Evolutionary conservation across 1,284 basidiomycete genomes (phyloP).

Genomic region (Cryptococcus amylolentus): DNA sequence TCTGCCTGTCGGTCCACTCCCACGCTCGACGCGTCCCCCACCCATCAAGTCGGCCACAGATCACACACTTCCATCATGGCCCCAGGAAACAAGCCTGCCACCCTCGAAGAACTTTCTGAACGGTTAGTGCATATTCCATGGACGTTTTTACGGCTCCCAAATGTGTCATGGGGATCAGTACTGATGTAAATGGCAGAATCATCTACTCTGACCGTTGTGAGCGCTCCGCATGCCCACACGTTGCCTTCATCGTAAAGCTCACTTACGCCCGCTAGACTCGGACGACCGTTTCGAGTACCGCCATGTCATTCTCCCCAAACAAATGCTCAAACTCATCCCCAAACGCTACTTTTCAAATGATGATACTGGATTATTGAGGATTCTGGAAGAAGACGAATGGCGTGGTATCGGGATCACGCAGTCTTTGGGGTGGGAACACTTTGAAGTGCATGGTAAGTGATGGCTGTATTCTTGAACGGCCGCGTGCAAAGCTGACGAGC

Average conservation of each 20-base stretch:
- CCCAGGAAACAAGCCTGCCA: conserved; percentile 21
- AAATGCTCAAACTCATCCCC: conserved; percentile 80
- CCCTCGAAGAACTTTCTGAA: conserved; percentile 48
- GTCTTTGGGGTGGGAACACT: conserved; percentile 94
- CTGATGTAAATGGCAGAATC: conserved; percentile 27
- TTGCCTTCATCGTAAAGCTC: neutral
- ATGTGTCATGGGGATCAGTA: neutral
- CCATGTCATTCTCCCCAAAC: conserved; percentile 87
- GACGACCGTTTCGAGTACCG: conserved; percentile 65
- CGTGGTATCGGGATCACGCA: conserved; percentile 93
- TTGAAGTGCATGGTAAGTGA: conserved; percentile 84
- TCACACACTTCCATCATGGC: conserved; percentile 12
- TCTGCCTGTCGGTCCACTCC: no score
- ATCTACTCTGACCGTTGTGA: conserved; percentile 49
- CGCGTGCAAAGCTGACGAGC: conserved; percentile 3
- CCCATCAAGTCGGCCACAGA: no score
- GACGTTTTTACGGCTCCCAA: neutral
- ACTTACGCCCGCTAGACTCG: conserved; percentile 42
- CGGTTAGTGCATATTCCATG: conserved; percentile 25
- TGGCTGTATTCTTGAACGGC: neutral
- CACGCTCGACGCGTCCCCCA: no score
- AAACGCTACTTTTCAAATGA: conserved; percentile 66
- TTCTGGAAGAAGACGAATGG: conserved; percentile 86
- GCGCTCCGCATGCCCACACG: conserved; percentile 3
- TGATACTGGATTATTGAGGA: conserved; percentile 71